These are phyloP conservation scores for Pseudogymnoascus sp. DNA, from an alignment of 2,329 filamentous ascomycete genomes.

Conservation along the genomic window DNA sequence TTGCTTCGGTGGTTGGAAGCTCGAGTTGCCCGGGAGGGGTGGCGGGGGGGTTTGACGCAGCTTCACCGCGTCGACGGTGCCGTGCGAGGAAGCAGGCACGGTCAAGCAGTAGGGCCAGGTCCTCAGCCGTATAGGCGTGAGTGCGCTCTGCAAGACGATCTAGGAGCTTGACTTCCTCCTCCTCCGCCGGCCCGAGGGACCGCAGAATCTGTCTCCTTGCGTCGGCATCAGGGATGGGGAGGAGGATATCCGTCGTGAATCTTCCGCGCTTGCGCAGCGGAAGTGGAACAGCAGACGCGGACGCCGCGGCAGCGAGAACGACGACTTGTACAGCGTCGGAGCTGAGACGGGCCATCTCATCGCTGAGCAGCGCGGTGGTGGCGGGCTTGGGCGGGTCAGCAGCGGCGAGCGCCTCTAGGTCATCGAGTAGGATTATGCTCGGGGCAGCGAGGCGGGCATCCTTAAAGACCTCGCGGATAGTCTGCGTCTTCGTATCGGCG, in stretches of 20 bases:
- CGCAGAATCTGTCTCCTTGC: conserved; percentile 69
- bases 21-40: conserved; percentile 17
- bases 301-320: conserved; percentile 68
- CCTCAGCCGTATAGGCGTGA: conserved; percentile 78
- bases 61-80: conserved; percentile 17
- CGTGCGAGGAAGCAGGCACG: conserved; percentile 38
- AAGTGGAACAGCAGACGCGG: conserved; percentile 63
- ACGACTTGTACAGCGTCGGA: conserved; percentile 49
- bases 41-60: background rate
- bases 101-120: conserved; percentile 60
- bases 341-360: conserved; percentile 48
- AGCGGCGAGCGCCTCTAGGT: conserved; percentile 62
- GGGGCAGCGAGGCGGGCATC: conserved; percentile 63
- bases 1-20: background rate
- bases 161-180: conserved; percentile 39
- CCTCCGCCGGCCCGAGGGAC: conserved; percentile 38
- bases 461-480: conserved; percentile 61
- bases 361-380: conserved; percentile 43
- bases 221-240: conserved; percentile 67
- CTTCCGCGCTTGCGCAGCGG: conserved; percentile 58
- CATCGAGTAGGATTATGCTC: conserved; percentile 72
- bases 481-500: conserved; percentile 46
- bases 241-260: conserved; percentile 60
- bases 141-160: conserved; percentile 62
- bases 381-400: conserved; percentile 47